phyloP scores from a whole-genome alignment of 768 basidiomycete species.

The Leccinum uliginosum region DNA sequence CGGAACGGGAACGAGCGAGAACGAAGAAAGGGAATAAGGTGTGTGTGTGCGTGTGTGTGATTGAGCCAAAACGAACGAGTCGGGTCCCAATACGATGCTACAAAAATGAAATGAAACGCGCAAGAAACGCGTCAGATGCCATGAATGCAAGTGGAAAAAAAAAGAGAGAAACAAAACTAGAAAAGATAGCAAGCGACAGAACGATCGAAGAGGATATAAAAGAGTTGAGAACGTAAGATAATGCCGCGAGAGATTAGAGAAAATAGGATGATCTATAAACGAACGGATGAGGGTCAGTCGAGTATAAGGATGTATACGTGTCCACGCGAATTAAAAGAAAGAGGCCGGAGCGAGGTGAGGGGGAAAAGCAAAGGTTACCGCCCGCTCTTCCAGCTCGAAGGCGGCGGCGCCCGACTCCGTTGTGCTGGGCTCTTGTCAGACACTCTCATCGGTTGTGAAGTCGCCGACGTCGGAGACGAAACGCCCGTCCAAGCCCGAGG shows the following conservation, averaged over 20 bases:
- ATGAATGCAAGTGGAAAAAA: constrained; percentile 1
- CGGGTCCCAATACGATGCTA: constrained; percentile 17
- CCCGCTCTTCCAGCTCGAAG: constrained; percentile 57
- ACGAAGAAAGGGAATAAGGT: background rate
- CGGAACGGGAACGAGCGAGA: no score
- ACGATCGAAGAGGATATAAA: constrained; percentile 13
- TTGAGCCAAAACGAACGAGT: background rate
- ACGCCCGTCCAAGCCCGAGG: constrained; percentile 34
- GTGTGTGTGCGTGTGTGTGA: background rate
- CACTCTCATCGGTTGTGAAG: constrained; percentile 2
- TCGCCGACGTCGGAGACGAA: constrained; percentile 15
- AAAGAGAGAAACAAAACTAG: background rate
- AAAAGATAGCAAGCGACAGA: constrained; percentile 1
- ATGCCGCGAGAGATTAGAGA: constrained; percentile 7
- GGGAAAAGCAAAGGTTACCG: constrained; percentile 8
- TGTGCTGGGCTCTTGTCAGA: constrained; percentile 17
- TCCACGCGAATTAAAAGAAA: background rate
- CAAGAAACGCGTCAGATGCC: background rate
- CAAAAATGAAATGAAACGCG: background rate
- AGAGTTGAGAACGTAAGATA: background rate
- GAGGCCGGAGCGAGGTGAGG: background rate
- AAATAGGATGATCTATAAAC: constrained; percentile 7
- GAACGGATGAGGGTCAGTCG: constrained; percentile 5
- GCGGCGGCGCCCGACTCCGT: constrained; percentile 41
- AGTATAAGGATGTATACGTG: background rate